These are phyloP conservation scores for Cardamine occulta DNA, from an alignment of 345 rosid species.

Conservation along the genomic window DNA sequence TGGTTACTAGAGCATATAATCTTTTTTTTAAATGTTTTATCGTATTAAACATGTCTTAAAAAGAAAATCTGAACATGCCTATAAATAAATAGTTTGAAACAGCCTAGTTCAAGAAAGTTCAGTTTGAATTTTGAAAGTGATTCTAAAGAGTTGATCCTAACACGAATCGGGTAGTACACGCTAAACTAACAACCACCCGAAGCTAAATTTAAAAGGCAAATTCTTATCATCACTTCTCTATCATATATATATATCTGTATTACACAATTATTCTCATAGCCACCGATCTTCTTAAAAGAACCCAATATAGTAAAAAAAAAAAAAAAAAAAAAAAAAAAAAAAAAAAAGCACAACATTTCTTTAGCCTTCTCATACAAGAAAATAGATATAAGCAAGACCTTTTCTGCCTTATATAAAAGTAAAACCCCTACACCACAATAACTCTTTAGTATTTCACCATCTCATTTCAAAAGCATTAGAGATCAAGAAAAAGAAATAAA, in stretches of 20 bases:
- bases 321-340: too few species aligned
- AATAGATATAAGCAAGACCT: constrained; percentile 43
- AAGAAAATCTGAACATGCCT: neutral
- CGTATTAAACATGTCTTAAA: neutral
- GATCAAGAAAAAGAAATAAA: neutral
- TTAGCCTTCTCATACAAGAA: constrained; percentile 45
- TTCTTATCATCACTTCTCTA: neutral
- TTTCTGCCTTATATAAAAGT: constrained; percentile 16
- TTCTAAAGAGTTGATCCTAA: neutral
- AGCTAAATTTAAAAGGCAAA: neutral
- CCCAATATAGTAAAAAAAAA: neutral
- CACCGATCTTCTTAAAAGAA: neutral
- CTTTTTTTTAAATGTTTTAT: too few species aligned
- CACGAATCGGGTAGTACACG: neutral
- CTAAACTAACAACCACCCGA: neutral
- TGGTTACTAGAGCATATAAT: neutral
- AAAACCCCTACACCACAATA: constrained; percentile 37
- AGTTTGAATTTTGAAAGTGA: neutral
- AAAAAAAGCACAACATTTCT: constrained; percentile 8
- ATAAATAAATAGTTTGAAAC: too few species aligned
- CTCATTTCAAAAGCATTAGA: constrained; percentile 32
- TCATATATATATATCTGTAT: constrained; percentile 7
- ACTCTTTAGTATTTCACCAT: constrained; percentile 10
- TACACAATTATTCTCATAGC: constrained; percentile 28
- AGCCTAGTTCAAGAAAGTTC: neutral